Evolutionary conservation across 2,329 filamentous ascomycete genomes (phyloP), one percentile per base, ranked within the genome.

Genomic region (Colletotrichum spaethianum): DNA sequence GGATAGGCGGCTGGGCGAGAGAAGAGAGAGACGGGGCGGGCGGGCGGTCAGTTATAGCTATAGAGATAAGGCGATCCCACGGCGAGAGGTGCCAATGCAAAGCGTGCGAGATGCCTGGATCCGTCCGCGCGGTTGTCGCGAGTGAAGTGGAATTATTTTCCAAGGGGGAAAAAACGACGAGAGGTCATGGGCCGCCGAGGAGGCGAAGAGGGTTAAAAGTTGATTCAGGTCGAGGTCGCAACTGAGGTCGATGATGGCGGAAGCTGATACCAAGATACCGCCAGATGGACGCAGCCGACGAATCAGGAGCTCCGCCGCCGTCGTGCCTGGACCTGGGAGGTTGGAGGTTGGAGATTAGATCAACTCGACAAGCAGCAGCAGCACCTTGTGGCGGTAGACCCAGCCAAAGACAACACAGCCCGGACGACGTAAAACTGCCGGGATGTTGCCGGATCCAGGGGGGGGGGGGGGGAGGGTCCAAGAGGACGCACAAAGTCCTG

Each of bases 341-440:
- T 57, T 72, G 33, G 56, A 68, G 57, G 69, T 57, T 72, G 64
- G 69, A 68, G 64, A 59, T 72, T 72, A 68, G 69, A 72, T 68
- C 68, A 71, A 71, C 59, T 67, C 36, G 16, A 48, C 52, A 52
- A 28, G n/a, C 16, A n/a, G 23, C 20, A 60, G n/a, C 50, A n/a
- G 42, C n/a, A 14, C 46, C 16, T n/a, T 26, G 12, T 18, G 40
- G 18, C 40, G 40, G 40, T 18, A 44, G 40, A 44, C 40, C 23
- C 23, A 28, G 23, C 14, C n/a, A 11, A 8, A 52, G 28, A 53
- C 50, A 33, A n/a, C 28, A 53, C 50, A 53, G 50, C 52, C 52
- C 52, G 31, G 52, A 55, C 52, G 31, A 55, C 31, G 31, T 23
- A 9, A 36, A n/a, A 31, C n/a, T 60, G 65, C 56, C 57, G 38